A percentile compares a stretch with the other conserved stretches of the same genome.
Conservation (phyloP, 768 basidiomycete species). For the Russula sp. region DNA sequence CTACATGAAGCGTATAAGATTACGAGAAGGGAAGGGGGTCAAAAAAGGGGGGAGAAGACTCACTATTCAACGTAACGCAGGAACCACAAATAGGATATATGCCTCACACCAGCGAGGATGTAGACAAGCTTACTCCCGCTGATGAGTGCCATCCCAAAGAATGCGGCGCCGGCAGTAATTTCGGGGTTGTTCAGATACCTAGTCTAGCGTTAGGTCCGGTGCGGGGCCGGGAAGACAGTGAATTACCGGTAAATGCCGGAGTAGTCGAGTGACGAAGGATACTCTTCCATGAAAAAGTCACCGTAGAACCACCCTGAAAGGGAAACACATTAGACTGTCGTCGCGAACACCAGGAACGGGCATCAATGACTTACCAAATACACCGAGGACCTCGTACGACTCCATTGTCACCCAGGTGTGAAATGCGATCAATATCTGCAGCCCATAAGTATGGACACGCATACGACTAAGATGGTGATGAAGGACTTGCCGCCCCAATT, state of each 20-base stretch:
- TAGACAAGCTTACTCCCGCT: slow-evolving; percentile 92
- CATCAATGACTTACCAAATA: slow-evolving; percentile 57
- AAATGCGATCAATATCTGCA: slow-evolving; percentile 71
- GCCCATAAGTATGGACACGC: slow-evolving; percentile 3
- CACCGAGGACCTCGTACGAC: slow-evolving; percentile 87
- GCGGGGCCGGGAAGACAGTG: neutral
- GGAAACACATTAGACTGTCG: neutral
- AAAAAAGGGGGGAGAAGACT: slow-evolving; percentile 26
- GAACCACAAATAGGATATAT: slow-evolving; percentile 96
- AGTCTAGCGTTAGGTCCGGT: neutral
- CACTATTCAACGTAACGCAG: slow-evolving; percentile 86
- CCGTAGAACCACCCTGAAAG: slow-evolving; percentile 92
- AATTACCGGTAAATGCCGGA: slow-evolving; percentile 89
- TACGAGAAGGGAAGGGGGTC: neutral
- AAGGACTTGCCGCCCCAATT: slow-evolving; percentile 63
- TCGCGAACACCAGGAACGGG: neutral
- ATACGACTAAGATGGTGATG: neutral
- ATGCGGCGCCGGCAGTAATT: slow-evolving; percentile 90
- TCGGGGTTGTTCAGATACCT: slow-evolving; percentile 95
- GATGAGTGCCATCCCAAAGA: slow-evolving; percentile 89
- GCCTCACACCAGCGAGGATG: slow-evolving; percentile 72
- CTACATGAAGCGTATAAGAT: slow-evolving; percentile 33
- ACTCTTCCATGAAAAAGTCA: slow-evolving; percentile 94
- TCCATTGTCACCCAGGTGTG: slow-evolving; percentile 90
- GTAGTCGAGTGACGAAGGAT: slow-evolving; percentile 84